Conservation (phyloP, 2,329 filamentous ascomycete genomes). For the Talaromyces rugulosus region DNA sequence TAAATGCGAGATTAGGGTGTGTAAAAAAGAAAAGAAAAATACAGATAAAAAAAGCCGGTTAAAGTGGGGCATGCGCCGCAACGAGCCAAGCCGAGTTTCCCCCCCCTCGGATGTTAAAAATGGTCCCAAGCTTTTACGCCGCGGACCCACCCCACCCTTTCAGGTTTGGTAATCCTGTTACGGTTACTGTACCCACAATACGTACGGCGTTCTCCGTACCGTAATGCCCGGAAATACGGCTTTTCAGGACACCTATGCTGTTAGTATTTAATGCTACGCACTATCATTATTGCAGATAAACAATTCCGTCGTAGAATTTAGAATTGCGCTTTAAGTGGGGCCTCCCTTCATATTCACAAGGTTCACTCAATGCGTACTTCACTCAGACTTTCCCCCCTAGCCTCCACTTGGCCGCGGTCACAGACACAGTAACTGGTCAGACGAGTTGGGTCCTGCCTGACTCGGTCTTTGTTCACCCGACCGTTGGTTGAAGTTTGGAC, state of each 20-base stretch:
- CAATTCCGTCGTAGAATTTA: not conserved
- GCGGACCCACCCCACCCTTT: not conserved
- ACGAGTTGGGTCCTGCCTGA: not conserved
- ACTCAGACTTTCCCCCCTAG: slow-evolving; percentile 2
- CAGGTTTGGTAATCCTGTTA: too few relatives aligned
- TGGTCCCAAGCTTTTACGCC: not conserved
- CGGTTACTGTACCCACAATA: too few relatives aligned
- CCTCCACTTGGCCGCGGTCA: not conserved
- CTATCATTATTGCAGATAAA: too few relatives aligned
- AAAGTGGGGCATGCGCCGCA: not conserved
- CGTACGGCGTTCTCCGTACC: not conserved
- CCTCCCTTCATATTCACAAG: not conserved
- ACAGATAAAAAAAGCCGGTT: not conserved
- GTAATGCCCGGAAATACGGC: not conserved
- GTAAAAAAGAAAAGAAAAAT: not conserved
- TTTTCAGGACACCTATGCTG: too few relatives aligned
- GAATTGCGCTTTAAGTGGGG: not conserved
- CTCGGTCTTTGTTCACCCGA: not conserved
- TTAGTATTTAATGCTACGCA: too few relatives aligned
- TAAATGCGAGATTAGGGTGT: not conserved
- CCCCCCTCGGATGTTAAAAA: not conserved
- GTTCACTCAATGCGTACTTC: not conserved
- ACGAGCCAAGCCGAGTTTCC: not conserved
- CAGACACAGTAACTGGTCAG: not conserved
- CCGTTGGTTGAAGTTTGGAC: not conserved